phyloP scores from a whole-genome alignment of 805 yeast genomes.

The Kodamaea restingae region DNA sequence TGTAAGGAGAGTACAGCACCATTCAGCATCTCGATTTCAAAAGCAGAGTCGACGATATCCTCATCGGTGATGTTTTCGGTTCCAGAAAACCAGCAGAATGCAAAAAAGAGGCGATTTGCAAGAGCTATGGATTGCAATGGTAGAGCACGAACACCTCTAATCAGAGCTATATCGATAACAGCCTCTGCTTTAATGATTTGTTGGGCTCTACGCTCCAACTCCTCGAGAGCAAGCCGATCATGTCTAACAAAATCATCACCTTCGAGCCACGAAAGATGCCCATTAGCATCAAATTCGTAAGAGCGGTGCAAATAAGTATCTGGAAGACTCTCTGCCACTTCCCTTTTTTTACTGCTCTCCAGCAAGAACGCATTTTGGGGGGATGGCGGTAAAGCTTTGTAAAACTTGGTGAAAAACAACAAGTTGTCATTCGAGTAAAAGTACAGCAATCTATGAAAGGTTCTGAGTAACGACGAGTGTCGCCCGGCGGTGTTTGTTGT shows the following conservation, averaged over 20 bases:
- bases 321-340: constrained; percentile 13
- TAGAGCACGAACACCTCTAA: constrained; percentile 38
- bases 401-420: constrained; percentile 53
- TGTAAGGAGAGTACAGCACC: constrained; percentile 48
- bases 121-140: constrained; percentile 17
- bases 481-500: constrained; percentile 50
- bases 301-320: constrained; percentile 47
- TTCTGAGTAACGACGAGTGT: constrained; percentile 30
- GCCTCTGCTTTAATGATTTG: constrained; percentile 56
- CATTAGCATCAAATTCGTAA: constrained; percentile 45
- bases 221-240: constrained; percentile 61
- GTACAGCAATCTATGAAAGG: constrained; percentile 55
- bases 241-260: constrained; percentile 39
- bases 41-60: constrained; percentile 42
- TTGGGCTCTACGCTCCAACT: constrained; percentile 57
- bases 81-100: constrained; percentile 30
- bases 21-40: constrained; percentile 48
- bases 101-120: constrained; percentile 25
- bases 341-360: constrained; percentile 1
- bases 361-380: constrained; percentile 28
- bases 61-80: constrained; percentile 21
- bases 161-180: constrained; percentile 54
- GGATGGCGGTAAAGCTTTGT: constrained; percentile 59
- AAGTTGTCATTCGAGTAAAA: constrained; percentile 59
- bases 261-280: constrained; percentile 62